Base-by-base conservation (phyloP, 768 basidiomycete species). In the Russula foetens region DNA sequence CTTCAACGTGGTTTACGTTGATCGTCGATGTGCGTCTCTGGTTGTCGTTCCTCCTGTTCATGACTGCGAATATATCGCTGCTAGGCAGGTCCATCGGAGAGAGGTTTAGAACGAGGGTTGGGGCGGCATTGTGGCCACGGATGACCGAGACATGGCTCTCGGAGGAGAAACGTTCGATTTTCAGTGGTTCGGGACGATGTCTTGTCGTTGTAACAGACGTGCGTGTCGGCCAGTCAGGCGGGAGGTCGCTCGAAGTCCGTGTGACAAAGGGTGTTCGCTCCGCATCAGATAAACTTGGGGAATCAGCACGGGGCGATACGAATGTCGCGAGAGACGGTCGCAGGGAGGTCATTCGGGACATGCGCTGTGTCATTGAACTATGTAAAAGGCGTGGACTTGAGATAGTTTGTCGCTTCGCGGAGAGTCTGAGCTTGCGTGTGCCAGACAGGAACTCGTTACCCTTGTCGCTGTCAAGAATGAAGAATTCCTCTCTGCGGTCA, bases 61-160 rank as follows among this genome's bases (percentile, higher is more conserved):
- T 46, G 7, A 38, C 49, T 23, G 58, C 57, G n/a, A 66, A 41
- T 0, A 59, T 49, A 7, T 56, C 45, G 17, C 45, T 45, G n/a
- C 21, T 49, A 2, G 52, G 49, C n/a, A 64, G 33, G 23, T 21
- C 12, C 29, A 33, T 26, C 15, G 56, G 26, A 17, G 65, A 56
- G 44, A 64, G 53, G 29, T 50, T 52, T 12, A 66, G 39, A 17
- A 60, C 47, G n/a, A 66, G 65, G 9, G 65, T 65, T 11, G 65
- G 63, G 19, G 59, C 59, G 31, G 45, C 59, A 38, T 47, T 48
- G 39, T 17, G 43, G 33, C 26, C 14, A 19, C 11, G 49, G n/a
- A 51, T 17, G 23, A 62, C 53, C 2, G 63, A 61, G 17, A 66
- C 59, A 38, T 19, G 53, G 26, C 21, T 56, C 8, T 26, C 38